Evolutionary conservation across 1,139 yeast species (phyloP), one percentile per base, ranked within the genome.

Genomic region (Yamadazyma epiphylla): DNA sequence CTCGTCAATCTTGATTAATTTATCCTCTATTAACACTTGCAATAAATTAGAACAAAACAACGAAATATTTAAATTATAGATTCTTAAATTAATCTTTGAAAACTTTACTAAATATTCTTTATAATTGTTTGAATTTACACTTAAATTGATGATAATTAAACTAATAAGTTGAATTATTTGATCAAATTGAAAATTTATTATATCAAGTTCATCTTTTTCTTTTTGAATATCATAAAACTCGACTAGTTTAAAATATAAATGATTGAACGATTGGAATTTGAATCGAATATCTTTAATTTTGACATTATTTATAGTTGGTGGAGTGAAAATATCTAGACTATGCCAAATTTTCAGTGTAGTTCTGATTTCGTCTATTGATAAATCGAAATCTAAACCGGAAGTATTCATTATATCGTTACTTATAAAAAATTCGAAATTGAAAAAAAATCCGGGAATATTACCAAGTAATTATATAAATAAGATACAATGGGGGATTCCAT

Each of bases 161-260:
- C 33, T 24, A 3, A 33, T 13, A 11, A 33, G 20, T 15, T 33
- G 37, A 13, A 33, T 28, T n/a, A 33, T 13, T 15, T 30, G 32
- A 11, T 27, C 31, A 20, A 33, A 33, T 22, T 30, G 33, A 12
- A 24, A 30, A 8, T 19, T 23, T 13, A 33, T 28, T 15, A 19
- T 13, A 13, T 28, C 25, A 3, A 33, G 8, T 6, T 33, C 32
- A 3, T 15, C 16, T 4, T 29, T 31, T 8, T 29, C 28, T 5
- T 29, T 20, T 13, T 19, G 5, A 13, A 5, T 20, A 9, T 26
- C 14, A 16, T 23, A 27, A 21, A 28, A 25, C 10, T 22, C 12
- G 5, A 27, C 10, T 12, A 29, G 20, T 12, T 13, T 7, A 2
- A 3, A 4, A 24, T 33, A 24, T 13, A 33, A 33, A 4, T 16